A percentile compares a stretch with the other conserved stretches of the same genome.
These are phyloP conservation scores for Eudorina sp. DNA, from an alignment of 139 green algal species.

Conservation along the genomic window DNA sequence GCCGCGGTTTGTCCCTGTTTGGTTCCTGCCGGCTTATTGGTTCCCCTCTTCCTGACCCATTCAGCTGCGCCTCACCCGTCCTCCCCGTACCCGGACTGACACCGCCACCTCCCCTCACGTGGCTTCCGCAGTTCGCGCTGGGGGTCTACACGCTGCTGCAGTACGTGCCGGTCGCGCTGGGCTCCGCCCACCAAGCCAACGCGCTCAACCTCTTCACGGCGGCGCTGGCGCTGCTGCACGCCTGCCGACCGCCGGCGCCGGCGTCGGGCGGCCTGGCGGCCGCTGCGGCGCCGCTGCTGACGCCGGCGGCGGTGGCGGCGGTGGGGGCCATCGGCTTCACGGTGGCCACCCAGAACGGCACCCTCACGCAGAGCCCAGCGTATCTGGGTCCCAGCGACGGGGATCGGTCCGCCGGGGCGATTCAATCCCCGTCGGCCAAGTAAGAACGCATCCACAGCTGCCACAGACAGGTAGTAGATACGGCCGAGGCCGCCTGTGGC, in stretches of 20 bases:
- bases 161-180: constrained; percentile 91
- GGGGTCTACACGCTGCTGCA: constrained; percentile 90
- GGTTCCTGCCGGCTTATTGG: too few species aligned
- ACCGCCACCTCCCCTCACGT: neutral
- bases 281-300: constrained; percentile 50
- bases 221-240: constrained; percentile 88
- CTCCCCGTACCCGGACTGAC: neutral
- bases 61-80: neutral
- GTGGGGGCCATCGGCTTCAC: constrained; percentile 65
- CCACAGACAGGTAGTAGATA: too few species aligned
- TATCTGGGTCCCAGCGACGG: neutral
- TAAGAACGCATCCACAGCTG: too few species aligned
- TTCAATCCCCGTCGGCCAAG: neutral
- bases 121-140: constrained; percentile 76
- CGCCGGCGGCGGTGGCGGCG: constrained; percentile 61
- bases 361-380: neutral
- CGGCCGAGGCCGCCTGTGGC: too few species aligned
- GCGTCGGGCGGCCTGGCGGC: neutral
- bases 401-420: neutral
- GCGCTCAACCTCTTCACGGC: constrained; percentile 94
- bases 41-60: neutral
- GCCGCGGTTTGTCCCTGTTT: too few species aligned
- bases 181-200: constrained; percentile 82
- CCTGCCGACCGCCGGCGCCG: constrained; percentile 59
- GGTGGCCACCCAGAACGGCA: constrained; percentile 62